phyloP scores from a whole-genome alignment of 1,284 basidiomycete species.

The Sanghuangporus baumii region DNA sequence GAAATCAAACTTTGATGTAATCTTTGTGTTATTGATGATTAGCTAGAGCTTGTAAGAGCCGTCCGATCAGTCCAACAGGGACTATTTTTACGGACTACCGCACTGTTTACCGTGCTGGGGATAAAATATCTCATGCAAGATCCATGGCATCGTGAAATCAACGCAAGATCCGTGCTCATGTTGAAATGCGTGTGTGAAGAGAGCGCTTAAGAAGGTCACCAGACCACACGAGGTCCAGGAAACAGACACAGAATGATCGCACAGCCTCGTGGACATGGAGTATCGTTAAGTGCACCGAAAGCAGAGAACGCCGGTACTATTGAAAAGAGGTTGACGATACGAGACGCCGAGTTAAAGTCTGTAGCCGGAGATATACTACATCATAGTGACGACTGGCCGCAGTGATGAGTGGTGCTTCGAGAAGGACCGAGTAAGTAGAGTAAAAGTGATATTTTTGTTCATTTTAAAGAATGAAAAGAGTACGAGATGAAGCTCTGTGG shows the following conservation, averaged over 20 bases:
- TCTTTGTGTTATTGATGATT: not conserved
- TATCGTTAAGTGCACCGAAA: not conserved
- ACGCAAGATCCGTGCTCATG: not conserved
- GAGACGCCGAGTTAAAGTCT: not conserved
- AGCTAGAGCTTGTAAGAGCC: not conserved
- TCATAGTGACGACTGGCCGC: not conserved
- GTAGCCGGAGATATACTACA: not conserved
- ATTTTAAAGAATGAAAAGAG: not conserved
- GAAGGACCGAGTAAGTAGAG: not conserved
- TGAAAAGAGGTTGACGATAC: not conserved
- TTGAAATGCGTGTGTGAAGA: not conserved
- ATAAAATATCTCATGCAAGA: not conserved
- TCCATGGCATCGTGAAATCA: not conserved
- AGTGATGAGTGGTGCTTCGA: not conserved
- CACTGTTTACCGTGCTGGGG: not conserved
- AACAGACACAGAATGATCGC: not conserved
- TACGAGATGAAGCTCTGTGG: not conserved
- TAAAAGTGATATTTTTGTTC: not conserved
- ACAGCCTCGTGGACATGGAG: not conserved
- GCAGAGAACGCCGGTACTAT: not conserved
- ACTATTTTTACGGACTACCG: no score
- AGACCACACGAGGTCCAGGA: not conserved
- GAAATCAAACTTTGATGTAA: not conserved
- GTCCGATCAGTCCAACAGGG: not conserved
- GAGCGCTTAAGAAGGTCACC: not conserved